A percentile compares a stretch with the other conserved stretches of the same genome.
These are phyloP conservation scores for Russula griseocarnosa DNA, from an alignment of 768 basidiomycete genomes.

Conservation along the genomic window DNA sequence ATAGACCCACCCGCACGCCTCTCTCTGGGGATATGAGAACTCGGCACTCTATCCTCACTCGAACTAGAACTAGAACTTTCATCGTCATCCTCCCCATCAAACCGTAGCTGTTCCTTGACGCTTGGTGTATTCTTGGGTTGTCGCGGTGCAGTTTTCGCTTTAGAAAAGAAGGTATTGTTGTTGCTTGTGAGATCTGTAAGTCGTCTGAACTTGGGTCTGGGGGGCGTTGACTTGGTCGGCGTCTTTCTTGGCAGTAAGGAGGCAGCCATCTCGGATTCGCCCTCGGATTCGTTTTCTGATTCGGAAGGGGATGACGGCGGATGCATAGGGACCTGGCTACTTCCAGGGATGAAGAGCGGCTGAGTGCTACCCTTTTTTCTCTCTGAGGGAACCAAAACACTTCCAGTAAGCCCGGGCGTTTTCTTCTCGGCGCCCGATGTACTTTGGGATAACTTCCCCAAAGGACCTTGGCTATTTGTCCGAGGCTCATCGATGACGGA, in stretches of 20 bases:
- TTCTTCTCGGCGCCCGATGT: not conserved
- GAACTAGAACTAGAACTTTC: conserved; percentile 26
- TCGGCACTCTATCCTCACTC: conserved; percentile 11
- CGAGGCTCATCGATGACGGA: conserved; percentile 14
- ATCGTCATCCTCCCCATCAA: conserved; percentile 19
- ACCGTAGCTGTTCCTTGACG: conserved; percentile 1
- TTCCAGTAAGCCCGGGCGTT: not conserved
- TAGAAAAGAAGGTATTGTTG: conserved; percentile 15
- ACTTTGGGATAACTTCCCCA: not conserved
- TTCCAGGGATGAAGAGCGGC: conserved; percentile 26
- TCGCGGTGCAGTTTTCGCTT: conserved; percentile 1
- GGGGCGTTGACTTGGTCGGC: conserved; percentile 1
- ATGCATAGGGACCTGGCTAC: conserved; percentile 22
- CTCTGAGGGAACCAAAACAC: not conserved
- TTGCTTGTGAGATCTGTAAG: conserved; percentile 21
- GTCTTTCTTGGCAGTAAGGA: conserved; percentile 12
- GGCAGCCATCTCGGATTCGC: conserved; percentile 6
- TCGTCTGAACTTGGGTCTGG: conserved; percentile 5
- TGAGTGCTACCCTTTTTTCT: not conserved
- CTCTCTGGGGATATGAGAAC: conserved; percentile 27
- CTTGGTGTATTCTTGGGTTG: conserved; percentile 9
- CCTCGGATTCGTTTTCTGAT: conserved; percentile 22
- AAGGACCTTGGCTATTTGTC: conserved; percentile 14
- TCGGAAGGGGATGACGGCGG: conserved; percentile 5
- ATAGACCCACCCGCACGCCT: conserved; percentile 21